Evolutionary conservation across 139 green algal genomes (phyloP).

Genomic region (Bryopsis sp.): DNA sequence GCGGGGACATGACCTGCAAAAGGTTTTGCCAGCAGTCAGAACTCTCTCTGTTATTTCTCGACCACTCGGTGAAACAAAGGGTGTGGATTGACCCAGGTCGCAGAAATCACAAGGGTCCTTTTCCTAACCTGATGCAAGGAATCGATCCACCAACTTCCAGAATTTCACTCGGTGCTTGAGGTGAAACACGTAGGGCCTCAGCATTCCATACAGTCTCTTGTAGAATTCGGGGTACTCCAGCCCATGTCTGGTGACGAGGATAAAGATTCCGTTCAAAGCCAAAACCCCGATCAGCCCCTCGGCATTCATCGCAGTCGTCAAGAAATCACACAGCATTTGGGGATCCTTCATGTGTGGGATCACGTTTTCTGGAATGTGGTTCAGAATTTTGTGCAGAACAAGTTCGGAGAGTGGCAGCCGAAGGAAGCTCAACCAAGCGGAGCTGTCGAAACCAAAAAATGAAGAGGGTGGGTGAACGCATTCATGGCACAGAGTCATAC

Average conservation of each 20-base stretch:
- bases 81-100: not conserved
- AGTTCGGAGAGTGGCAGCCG: constrained; percentile 55
- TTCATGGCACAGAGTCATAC: too few relatives aligned
- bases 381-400: constrained; percentile 59
- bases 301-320: constrained; percentile 58
- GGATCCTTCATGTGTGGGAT: constrained; percentile 71
- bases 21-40: too few relatives aligned
- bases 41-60: too few relatives aligned
- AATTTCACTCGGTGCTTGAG: constrained; percentile 53
- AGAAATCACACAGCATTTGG: constrained; percentile 80
- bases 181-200: constrained; percentile 40
- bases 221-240: constrained; percentile 91
- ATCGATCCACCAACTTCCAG: constrained; percentile 83
- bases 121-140: constrained; percentile 62
- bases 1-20: constrained; percentile 65
- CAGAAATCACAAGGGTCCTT: constrained; percentile 1
- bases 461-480: too few relatives aligned
- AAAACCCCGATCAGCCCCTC: constrained; percentile 78
- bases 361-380: constrained; percentile 50
- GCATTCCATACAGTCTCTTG: constrained; percentile 60
- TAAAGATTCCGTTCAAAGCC: constrained; percentile 86
- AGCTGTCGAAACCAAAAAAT: too few relatives aligned
- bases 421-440: constrained; percentile 80
- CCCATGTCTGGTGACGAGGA: constrained; percentile 79
- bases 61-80: too few relatives aligned